Evolutionary conservation across 345 rosid species (phyloP).

Genomic region (Lagerstroemia speciosa): DNA sequence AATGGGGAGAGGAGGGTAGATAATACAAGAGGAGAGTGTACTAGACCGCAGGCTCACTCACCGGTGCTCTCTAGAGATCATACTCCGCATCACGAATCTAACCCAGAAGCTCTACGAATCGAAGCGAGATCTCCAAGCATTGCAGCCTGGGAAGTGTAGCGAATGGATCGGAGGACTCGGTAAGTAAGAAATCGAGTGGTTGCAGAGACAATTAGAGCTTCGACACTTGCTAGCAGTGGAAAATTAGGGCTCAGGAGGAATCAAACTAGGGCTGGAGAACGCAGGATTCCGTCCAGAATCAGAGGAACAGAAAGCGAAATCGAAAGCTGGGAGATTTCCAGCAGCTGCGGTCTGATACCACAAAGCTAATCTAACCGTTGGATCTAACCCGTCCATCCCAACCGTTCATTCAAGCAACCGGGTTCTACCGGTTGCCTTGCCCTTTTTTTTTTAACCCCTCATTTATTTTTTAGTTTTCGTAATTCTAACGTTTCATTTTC

Average conservation of each 20-base stretch:
- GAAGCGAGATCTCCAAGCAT: conserved; percentile 8
- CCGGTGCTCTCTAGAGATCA: conserved; percentile 41
- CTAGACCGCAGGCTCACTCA: conserved; percentile 18
- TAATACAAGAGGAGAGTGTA: neutral
- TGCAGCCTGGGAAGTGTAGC: neutral
- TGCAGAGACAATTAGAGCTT: neutral
- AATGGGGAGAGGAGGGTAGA: neutral
- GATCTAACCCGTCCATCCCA: neutral
- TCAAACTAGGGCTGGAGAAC: neutral
- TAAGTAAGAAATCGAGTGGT: neutral
- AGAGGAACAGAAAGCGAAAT: neutral
- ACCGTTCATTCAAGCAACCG: neutral
- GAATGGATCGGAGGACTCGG: neutral
- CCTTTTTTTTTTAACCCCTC: no score
- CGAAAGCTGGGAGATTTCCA: neutral
- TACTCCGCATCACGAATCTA: conserved; percentile 34
- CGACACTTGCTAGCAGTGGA: neutral
- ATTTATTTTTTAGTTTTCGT: no score
- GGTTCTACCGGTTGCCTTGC: no score
- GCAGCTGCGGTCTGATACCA: neutral
- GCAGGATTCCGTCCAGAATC: neutral
- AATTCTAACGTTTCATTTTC: no score
- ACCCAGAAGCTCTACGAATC: neutral
- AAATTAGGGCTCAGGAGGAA: conserved; percentile 1
- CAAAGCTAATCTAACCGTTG: neutral